A percentile compares a stretch with the other conserved stretches of the same genome.
phyloP scores from a whole-genome alignment of 495 filamentous ascomycete species.

The Aspergillus funiculosus region DNA sequence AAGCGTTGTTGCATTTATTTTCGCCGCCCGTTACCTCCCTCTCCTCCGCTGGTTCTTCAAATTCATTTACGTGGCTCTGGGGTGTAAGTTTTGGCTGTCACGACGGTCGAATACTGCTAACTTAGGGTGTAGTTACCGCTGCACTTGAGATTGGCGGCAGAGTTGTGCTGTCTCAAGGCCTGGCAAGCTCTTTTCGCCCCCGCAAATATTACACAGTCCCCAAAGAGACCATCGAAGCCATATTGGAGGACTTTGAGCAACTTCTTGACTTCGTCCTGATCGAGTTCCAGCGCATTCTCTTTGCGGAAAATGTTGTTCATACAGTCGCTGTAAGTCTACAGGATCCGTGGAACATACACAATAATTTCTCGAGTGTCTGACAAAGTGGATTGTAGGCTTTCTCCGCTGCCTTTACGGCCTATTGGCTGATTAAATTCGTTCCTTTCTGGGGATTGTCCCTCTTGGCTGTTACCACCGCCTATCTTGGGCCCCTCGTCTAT shows the following conservation, averaged over 20 bases:
- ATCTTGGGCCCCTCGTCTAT: conserved; percentile 86
- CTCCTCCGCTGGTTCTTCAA: conserved; percentile 86
- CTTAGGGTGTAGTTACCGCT: conserved; percentile 55
- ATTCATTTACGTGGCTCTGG: conserved; percentile 63
- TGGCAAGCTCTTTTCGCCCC: conserved; percentile 82
- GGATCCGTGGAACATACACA: not conserved
- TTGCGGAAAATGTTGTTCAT: conserved; percentile 83
- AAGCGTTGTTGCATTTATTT: conserved; percentile 69
- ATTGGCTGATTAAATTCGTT: conserved; percentile 89
- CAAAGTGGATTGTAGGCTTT: conserved; percentile 54
- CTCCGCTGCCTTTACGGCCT: conserved; percentile 72
- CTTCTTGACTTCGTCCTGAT: conserved; percentile 96
- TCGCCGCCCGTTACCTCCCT: conserved; percentile 84
- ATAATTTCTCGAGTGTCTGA: not conserved
- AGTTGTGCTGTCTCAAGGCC: conserved; percentile 64
- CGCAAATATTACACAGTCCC: conserved; percentile 89
- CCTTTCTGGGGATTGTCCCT: conserved; percentile 89
- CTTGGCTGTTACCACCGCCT: conserved; percentile 66
- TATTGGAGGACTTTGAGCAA: conserved; percentile 82
- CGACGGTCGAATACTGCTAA: not conserved
- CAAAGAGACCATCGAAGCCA: conserved; percentile 70
- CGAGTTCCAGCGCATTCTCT: conserved; percentile 90
- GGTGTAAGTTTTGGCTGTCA: conserved; percentile 43
- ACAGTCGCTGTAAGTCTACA: conserved; percentile 65
- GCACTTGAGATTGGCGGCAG: conserved; percentile 72